A percentile compares a stretch with the other conserved stretches of the same genome.
These are phyloP conservation scores for Sporothrix euskadiensis DNA, from an alignment of 2,329 filamentous ascomycete species.

Conservation along the genomic window DNA sequence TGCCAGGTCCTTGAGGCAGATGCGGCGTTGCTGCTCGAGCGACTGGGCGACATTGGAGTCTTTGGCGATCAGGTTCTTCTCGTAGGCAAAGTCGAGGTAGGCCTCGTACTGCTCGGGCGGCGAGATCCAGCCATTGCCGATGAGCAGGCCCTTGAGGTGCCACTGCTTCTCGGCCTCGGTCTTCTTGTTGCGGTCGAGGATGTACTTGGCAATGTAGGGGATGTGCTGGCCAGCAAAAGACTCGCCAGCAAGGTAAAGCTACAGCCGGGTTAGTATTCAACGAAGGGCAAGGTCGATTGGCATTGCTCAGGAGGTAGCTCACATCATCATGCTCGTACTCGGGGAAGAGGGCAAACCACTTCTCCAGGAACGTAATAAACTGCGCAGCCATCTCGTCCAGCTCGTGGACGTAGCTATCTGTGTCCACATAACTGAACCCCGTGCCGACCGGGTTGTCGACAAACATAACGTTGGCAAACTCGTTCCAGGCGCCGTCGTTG, in stretches of 20 bases:
- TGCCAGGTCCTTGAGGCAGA: conserved; percentile 66
- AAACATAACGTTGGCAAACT: conserved; percentile 95
- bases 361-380: conserved; percentile 85
- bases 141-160: conserved; percentile 82
- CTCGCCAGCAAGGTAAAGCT: conserved; percentile 95
- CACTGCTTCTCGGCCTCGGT: conserved; percentile 56
- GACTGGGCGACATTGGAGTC: conserved; percentile 63
- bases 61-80: conserved; percentile 69
- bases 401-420: conserved; percentile 81
- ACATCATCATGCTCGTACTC: conserved; percentile 92
- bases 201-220: conserved; percentile 90
- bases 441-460: conserved; percentile 97
- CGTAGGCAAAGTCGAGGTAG: conserved; percentile 79
- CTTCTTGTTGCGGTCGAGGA: conserved; percentile 82
- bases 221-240: conserved; percentile 97
- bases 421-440: conserved; percentile 93
- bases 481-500: conserved; percentile 97
- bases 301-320: not conserved
- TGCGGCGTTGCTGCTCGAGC: conserved; percentile 67
- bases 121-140: conserved; percentile 97
- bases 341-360: conserved; percentile 87
- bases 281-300: conserved; percentile 18
- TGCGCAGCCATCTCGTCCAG: conserved; percentile 86
- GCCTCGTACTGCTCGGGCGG: conserved; percentile 86
- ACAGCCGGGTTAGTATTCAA: conserved; percentile 35